Percentiles rank a stretch among this genome's conserved stretches.
These are phyloP conservation scores for Meira nashicola DNA, from an alignment of 1,284 basidiomycete species.

Conservation along the genomic window DNA sequence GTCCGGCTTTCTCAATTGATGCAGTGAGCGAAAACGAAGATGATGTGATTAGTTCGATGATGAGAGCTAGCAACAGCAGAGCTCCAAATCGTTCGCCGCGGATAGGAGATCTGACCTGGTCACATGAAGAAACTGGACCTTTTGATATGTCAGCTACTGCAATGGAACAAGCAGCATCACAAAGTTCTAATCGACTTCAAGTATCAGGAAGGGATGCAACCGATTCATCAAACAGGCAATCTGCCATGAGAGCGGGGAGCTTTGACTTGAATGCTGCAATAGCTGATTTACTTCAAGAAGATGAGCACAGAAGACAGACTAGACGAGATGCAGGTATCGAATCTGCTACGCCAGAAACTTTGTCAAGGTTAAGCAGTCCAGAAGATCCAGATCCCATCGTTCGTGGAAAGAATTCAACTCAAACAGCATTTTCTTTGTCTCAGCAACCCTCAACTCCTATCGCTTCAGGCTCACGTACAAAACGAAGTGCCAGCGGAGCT, in stretches of 20 bases:
- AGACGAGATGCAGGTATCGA: slow-evolving; percentile 7
- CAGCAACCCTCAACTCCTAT: neutral
- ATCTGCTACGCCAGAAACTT: neutral
- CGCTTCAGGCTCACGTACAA: neutral
- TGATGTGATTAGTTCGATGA: neutral
- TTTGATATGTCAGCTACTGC: slow-evolving; percentile 19
- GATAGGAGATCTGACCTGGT: slow-evolving; percentile 43
- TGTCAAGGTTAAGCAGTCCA: neutral
- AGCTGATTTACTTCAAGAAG: slow-evolving; percentile 38
- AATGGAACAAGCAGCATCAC: too few relatives aligned
- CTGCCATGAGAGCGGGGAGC: slow-evolving; percentile 11
- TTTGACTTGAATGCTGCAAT: slow-evolving; percentile 47
- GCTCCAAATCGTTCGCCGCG: slow-evolving; percentile 18
- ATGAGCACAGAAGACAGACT: slow-evolving; percentile 28
- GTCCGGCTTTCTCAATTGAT: slow-evolving; percentile 37
- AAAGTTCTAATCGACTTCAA: too few relatives aligned
- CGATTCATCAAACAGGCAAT: too few relatives aligned
- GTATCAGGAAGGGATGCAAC: too few relatives aligned
- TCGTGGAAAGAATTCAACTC: neutral
- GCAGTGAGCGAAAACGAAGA: slow-evolving; percentile 30
- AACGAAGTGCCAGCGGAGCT: neutral
- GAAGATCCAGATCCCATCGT: neutral
- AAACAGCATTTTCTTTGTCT: neutral
- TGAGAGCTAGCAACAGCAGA: neutral
- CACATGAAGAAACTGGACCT: slow-evolving; percentile 42